phyloP scores from a whole-genome alignment of 257 asterid species.

The Oldenlandia corymbosa region DNA sequence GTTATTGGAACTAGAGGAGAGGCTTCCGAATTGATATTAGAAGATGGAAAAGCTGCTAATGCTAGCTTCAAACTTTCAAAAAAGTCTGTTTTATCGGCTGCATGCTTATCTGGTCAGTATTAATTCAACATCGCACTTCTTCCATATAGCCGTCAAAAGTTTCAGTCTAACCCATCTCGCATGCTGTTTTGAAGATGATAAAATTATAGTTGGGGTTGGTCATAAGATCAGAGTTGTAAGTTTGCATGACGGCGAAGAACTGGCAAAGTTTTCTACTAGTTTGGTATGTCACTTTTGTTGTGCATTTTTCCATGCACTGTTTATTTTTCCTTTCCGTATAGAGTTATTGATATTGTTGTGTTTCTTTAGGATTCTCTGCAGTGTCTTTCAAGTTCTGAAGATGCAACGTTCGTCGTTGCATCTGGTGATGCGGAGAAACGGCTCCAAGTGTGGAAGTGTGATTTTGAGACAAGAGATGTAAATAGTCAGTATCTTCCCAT shows the following conservation, averaged over 20 bases:
- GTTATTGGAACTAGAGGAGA: constrained; percentile 22
- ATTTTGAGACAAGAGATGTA: constrained; percentile 13
- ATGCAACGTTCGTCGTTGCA: constrained; percentile 26
- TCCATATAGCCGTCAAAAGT: background rate
- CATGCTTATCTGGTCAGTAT: constrained; percentile 21
- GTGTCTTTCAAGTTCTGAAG: constrained; percentile 20
- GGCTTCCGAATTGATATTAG: constrained; percentile 24
- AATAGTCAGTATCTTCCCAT: constrained; percentile 24
- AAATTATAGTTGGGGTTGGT: constrained; percentile 25
- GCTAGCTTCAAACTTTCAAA: constrained; percentile 25
- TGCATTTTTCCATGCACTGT: background rate
- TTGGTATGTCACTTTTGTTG: constrained; percentile 15
- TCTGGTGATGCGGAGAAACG: constrained; percentile 26
- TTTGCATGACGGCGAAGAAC: constrained; percentile 23
- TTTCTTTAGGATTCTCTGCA: constrained; percentile 22
- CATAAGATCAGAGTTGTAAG: constrained; percentile 23
- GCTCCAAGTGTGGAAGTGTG: constrained; percentile 27
- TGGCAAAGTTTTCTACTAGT: constrained; percentile 26
- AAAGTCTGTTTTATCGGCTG: constrained; percentile 18
- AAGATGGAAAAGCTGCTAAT: constrained; percentile 24
- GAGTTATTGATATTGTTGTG: constrained; percentile 3
- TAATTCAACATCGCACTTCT: background rate
- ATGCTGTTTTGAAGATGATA: constrained; percentile 21
- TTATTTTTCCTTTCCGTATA: constrained; percentile 8
- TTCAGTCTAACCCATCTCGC: constrained; percentile 10